A percentile compares a stretch with the other conserved stretches of the same genome.
Conservation (phyloP, 2,329 filamentous ascomycete genomes). For the Metarhizium humberi region DNA sequence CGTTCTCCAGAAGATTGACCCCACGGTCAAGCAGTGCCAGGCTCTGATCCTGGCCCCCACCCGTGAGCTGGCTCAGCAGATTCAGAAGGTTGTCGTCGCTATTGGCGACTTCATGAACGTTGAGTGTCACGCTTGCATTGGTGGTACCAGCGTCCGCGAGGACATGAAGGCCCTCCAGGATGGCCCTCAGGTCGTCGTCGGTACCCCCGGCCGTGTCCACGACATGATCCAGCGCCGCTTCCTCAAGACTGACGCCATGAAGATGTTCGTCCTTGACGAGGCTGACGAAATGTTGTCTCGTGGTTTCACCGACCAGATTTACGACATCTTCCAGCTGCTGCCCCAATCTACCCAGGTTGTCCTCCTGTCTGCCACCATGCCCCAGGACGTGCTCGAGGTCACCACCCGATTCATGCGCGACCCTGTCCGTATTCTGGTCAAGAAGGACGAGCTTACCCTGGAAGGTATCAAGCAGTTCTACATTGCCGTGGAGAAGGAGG, state of each 20-base stretch:
- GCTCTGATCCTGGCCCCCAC: conserved; percentile 96
- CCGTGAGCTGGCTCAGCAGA: conserved; percentile 97
- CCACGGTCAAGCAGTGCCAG: conserved; percentile 91
- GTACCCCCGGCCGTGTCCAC: conserved; percentile 95
- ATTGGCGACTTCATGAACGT: conserved; percentile 99
- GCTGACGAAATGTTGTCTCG: conserved; percentile 99
- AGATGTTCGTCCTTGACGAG: conserved; percentile 99
- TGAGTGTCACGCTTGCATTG: conserved; percentile 98
- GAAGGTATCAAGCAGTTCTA: conserved; percentile 99
- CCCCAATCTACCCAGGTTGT: conserved; percentile 98
- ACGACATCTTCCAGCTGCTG: conserved; percentile 99
- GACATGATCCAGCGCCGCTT: conserved; percentile 99
- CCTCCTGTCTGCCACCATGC: conserved; percentile 95
- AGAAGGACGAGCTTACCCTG: conserved; percentile 98
- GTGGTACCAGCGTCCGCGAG: conserved; percentile 94
- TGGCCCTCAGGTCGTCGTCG: conserved; percentile 93
- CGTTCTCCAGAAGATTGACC: conserved; percentile 97
- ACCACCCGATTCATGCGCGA: conserved; percentile 99
- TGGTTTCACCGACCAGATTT: conserved; percentile 99
- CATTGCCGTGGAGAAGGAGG: conserved; percentile 99
- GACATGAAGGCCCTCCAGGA: conserved; percentile 98
- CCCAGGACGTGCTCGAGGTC: conserved; percentile 97
- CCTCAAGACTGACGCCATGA: conserved; percentile 95
- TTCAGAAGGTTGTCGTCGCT: conserved; percentile 97
- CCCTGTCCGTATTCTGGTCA: conserved; percentile 96